phyloP scores from a whole-genome alignment of 768 basidiomycete genomes.

The Tulasnella sp. region DNA sequence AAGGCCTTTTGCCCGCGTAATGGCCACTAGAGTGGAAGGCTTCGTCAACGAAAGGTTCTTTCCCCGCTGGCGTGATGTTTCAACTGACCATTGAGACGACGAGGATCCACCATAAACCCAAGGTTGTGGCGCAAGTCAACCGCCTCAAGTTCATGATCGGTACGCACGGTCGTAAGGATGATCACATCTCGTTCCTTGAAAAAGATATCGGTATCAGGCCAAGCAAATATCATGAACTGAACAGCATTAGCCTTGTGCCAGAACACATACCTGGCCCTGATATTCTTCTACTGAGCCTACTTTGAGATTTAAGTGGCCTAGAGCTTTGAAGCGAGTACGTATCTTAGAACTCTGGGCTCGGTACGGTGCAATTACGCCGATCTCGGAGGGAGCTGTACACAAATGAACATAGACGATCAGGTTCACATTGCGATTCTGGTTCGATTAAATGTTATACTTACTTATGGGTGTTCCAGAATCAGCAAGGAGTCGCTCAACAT shows the following conservation, averaged over 20 bases:
- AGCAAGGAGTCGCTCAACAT: slow-evolving; percentile 30
- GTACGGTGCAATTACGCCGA: slow-evolving; percentile 54
- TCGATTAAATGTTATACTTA: background rate
- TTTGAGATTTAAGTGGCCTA: background rate
- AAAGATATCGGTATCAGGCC: background rate
- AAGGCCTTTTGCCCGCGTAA: slow-evolving; percentile 7
- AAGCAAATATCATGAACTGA: background rate
- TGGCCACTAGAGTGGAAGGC: background rate
- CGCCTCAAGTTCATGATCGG: background rate
- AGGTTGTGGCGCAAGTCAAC: slow-evolving; percentile 9
- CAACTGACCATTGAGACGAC: slow-evolving; percentile 14
- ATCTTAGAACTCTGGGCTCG: slow-evolving; percentile 48
- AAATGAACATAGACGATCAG: background rate
- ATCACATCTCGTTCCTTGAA: slow-evolving; percentile 16
- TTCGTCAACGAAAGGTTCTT: too few species aligned
- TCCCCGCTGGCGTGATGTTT: background rate
- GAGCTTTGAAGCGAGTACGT: slow-evolving; percentile 29
- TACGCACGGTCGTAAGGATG: slow-evolving; percentile 17
- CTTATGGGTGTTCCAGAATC: slow-evolving; percentile 24
- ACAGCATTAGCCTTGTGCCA: background rate
- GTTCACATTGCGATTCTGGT: background rate
- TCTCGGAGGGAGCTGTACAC: slow-evolving; percentile 25
- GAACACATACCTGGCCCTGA: slow-evolving; percentile 17
- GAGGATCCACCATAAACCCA: slow-evolving; percentile 16
- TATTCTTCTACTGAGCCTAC: slow-evolving; percentile 18